Evolutionary conservation across 352 stramenopile genomes (phyloP).

Genomic region (Globisporangium megalacanthum): DNA sequence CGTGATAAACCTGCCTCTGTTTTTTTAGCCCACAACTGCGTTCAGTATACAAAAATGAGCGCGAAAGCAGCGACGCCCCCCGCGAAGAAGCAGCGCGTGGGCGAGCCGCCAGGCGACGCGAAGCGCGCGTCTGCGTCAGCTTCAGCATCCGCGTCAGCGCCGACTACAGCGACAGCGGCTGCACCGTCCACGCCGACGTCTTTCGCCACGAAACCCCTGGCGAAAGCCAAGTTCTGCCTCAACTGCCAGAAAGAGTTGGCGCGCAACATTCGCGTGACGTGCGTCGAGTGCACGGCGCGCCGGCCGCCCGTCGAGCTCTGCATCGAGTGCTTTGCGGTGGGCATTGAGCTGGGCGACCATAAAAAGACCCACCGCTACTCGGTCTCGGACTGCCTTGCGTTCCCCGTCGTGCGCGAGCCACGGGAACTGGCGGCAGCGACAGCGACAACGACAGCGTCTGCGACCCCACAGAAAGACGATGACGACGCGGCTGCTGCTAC

Average conservation of each 20-base stretch:
- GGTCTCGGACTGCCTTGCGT: constrained; percentile 80
- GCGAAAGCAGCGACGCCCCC: not conserved
- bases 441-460: constrained; percentile 1
- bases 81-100: constrained; percentile 17
- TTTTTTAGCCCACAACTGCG: not conserved
- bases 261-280: constrained; percentile 83
- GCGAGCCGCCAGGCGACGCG: not conserved
- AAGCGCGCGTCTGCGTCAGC: not conserved
- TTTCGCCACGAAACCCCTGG: constrained; percentile 9
- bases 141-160: not conserved
- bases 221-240: constrained; percentile 76
- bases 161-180: constrained; percentile 1
- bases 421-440: not conserved
- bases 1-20: no score
- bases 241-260: constrained; percentile 85
- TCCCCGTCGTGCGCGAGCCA: constrained; percentile 59
- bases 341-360: constrained; percentile 70
- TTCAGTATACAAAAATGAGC: constrained; percentile 5
- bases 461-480: constrained; percentile 19
- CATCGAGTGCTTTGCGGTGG: constrained; percentile 93
- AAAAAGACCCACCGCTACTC: constrained; percentile 80
- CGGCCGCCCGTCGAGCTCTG: constrained; percentile 85
- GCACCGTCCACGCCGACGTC: constrained; percentile 20
- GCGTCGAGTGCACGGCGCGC: constrained; percentile 55
- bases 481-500: constrained; percentile 8